Conservation (phyloP, 2,329 filamentous ascomycete genomes). For the Diaporthe velutina region DNA sequence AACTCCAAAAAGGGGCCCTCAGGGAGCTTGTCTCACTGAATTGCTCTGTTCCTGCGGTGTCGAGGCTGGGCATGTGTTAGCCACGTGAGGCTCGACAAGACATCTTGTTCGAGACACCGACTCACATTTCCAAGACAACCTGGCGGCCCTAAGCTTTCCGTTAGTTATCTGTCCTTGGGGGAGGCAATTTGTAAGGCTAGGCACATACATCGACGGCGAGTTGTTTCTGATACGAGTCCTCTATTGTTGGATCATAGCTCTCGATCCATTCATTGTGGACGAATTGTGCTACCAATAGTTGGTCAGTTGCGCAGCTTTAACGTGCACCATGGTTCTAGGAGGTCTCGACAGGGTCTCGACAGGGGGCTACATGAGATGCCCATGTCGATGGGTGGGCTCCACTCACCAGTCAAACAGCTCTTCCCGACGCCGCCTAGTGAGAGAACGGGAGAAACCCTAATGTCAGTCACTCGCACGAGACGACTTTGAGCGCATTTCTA, state of each 20-base stretch:
- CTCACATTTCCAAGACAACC: slow-evolving; percentile 90
- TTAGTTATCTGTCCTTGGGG: slow-evolving; percentile 47
- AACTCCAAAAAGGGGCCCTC: background rate
- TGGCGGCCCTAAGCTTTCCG: slow-evolving; percentile 76
- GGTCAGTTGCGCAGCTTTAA: slow-evolving; percentile 37
- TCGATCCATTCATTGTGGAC: slow-evolving; percentile 96
- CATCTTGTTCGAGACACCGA: slow-evolving; percentile 40
- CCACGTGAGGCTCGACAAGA: slow-evolving; percentile 30
- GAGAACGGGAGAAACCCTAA: slow-evolving; percentile 35
- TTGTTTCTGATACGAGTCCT: slow-evolving; percentile 82
- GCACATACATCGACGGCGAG: slow-evolving; percentile 86
- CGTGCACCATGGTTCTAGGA: slow-evolving; percentile 35
- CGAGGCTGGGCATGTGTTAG: slow-evolving; percentile 67
- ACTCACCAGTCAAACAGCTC: slow-evolving; percentile 88
- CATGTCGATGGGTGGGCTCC: slow-evolving; percentile 38
- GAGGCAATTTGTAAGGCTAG: slow-evolving; percentile 35
- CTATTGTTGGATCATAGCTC: slow-evolving; percentile 84
- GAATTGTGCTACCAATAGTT: slow-evolving; percentile 77
- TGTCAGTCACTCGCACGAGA: slow-evolving; percentile 46
- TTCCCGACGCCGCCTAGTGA: slow-evolving; percentile 86
- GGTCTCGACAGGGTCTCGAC: slow-evolving; percentile 34
- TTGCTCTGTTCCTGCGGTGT: slow-evolving; percentile 92
- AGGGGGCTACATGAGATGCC: slow-evolving; percentile 39
- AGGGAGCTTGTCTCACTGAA: slow-evolving; percentile 76
- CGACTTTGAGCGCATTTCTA: background rate